These are phyloP conservation scores for Cryptosporidium andersoni DNA, from an alignment of 169 alveolate species.

Conservation along the genomic window DNA sequence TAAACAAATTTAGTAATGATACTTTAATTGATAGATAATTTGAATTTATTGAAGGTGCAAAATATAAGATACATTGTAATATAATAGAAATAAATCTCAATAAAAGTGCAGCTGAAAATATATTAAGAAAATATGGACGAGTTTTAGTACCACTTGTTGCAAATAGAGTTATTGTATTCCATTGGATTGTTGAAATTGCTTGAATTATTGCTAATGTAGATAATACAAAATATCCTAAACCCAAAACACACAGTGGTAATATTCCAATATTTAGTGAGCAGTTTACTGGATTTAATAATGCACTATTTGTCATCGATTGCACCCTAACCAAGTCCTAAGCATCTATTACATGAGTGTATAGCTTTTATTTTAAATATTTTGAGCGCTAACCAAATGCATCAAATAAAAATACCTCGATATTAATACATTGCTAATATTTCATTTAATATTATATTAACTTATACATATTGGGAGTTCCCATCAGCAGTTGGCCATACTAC, in stretches of 20 bases:
- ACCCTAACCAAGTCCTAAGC: too few species aligned
- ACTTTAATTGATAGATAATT: not conserved
- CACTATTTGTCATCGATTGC: too few species aligned
- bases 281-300: too few species aligned
- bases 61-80: not conserved
- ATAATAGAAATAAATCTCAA: conserved; percentile 35
- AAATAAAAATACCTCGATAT: too few species aligned
- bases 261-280: too few species aligned
- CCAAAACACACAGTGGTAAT: not conserved
- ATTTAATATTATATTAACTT: too few species aligned
- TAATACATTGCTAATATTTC: too few species aligned
- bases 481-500: conserved; percentile 87
- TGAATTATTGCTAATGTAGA: conserved; percentile 31
- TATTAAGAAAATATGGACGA: conserved; percentile 48
- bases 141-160: conserved; percentile 47
- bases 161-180: conserved; percentile 8
- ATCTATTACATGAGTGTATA: too few species aligned
- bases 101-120: conserved; percentile 13
- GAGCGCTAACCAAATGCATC: too few species aligned
- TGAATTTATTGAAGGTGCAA: conserved; percentile 3
- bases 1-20: conserved; percentile 8
- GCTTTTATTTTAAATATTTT: too few species aligned
- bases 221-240: conserved; percentile 5
- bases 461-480: too few species aligned
- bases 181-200: conserved; percentile 10